Evolutionary conservation across 352 stramenopile species (phyloP).

Genomic region (Phytopythium sindhum): DNA sequence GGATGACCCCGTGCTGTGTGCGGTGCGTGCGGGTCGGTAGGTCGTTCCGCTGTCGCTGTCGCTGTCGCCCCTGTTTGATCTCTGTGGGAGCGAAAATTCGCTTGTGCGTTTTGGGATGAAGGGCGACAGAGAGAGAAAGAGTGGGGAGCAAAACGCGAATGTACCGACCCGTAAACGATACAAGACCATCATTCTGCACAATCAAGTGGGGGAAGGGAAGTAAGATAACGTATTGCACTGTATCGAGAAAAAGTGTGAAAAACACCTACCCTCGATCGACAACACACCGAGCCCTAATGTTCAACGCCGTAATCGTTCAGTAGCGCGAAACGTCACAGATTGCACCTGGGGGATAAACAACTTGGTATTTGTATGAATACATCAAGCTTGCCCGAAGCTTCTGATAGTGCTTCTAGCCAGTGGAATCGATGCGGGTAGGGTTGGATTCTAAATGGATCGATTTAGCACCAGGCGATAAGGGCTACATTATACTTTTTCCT

Average conservation of each 20-base stretch:
- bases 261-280: background rate
- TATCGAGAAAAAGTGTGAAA: too few species aligned
- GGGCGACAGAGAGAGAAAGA: background rate
- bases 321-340: constrained; percentile 1
- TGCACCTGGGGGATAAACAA: background rate
- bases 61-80: background rate
- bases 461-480: too few species aligned
- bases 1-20: background rate
- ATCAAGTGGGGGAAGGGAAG: background rate
- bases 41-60: background rate
- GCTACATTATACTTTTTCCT: too few species aligned
- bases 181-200: background rate
- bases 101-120: background rate
- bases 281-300: background rate
- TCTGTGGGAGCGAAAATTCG: constrained; percentile 1
- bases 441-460: too few species aligned
- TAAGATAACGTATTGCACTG: too few species aligned
- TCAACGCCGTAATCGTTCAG: background rate
- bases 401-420: background rate
- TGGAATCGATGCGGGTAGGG: background rate
- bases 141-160: background rate
- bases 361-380: background rate
- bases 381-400: too few species aligned
- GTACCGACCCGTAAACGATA: background rate
- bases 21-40: background rate